Conservation (phyloP, 345 rosid genomes). For the Moricandia moricandioides region DNA sequence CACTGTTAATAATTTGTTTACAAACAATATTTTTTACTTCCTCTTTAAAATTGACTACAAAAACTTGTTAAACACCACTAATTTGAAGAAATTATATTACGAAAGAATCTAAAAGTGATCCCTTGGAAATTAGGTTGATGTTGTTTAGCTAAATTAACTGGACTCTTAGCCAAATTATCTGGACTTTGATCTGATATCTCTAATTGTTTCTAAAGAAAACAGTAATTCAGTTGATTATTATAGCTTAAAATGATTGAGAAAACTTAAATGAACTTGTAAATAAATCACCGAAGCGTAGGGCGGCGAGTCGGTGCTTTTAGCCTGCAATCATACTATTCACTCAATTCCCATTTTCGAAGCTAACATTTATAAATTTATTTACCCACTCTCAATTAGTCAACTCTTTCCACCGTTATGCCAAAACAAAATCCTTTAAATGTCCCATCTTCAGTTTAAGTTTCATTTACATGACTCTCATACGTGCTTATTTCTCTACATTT, state of each 20-base stretch:
- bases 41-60: no score
- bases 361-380: conserved; percentile 3
- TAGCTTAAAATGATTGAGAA: conserved; percentile 12
- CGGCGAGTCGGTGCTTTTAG: conserved; percentile 36
- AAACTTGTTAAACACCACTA: no score
- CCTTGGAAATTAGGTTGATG: no score
- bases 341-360: conserved; percentile 8
- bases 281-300: conserved; percentile 13
- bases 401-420: conserved; percentile 24
- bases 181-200: no score
- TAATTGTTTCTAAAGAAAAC: background rate
- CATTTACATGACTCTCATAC: conserved; percentile 11
- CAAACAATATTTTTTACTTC: background rate
- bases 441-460: conserved; percentile 2
- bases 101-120: no score
- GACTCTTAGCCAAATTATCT: no score
- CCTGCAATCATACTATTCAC: conserved; percentile 25
- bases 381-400: conserved; percentile 32
- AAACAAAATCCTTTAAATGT: background rate
- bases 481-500: background rate
- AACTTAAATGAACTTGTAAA: background rate
- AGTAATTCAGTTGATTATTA: background rate
- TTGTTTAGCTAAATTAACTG: no score
- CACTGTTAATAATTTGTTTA: background rate
- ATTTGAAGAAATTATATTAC: no score